Evolutionary conservation across 164 flowering plant species (phyloP), one percentile per base, ranked within the genome.

Genomic region (Stephania cephalantha): DNA sequence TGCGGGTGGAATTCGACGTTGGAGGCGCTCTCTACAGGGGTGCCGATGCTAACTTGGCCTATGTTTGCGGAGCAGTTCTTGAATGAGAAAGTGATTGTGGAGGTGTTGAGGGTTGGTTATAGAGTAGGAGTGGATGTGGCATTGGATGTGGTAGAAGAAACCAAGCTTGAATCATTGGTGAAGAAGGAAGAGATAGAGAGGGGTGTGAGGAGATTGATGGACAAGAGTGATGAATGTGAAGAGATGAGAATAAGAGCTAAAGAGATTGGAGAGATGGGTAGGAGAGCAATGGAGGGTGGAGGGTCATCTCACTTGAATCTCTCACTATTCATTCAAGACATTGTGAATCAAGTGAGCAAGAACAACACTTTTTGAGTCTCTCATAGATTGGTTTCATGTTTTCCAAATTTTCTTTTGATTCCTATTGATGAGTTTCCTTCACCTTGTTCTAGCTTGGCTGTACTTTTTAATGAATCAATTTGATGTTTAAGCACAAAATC

Each of bases 1-100:
- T 88, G 87, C 46, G 87, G 88, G 1, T 86, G 88, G 90, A 87
- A 71, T 84, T 73, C 75, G 30, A 71, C 69, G 11, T 18, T 71
- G 65, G 75, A 76, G 50, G 78, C 55, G 20, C 22, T 76, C 10
- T 29, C 52, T 66, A 74, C 66, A 13, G 72, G 72, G 46, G 55
- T 46, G 7, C 55, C 55, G 13, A 70, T 70, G 72, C n/a, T 70
- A 46, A 70, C 72, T 7, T 70, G 53, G 52, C 72, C 72, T 70
- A 70, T 70, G 72, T 70, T 70, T 46, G 72, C 53, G 7, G 72
- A 70, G 30, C 72, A 70, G 10, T 70, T 77, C 50, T 30, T 25
- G 25, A 71, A 87, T 20, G 85, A 85, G 79, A 88, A 80, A 74
- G 46, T 86, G 3, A 46, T 85, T 10, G 81, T 77, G 20, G 73